Evolutionary conservation across 1,284 basidiomycete genomes (phyloP).

Genomic region (Cutaneotrichosporon dermatis): DNA sequence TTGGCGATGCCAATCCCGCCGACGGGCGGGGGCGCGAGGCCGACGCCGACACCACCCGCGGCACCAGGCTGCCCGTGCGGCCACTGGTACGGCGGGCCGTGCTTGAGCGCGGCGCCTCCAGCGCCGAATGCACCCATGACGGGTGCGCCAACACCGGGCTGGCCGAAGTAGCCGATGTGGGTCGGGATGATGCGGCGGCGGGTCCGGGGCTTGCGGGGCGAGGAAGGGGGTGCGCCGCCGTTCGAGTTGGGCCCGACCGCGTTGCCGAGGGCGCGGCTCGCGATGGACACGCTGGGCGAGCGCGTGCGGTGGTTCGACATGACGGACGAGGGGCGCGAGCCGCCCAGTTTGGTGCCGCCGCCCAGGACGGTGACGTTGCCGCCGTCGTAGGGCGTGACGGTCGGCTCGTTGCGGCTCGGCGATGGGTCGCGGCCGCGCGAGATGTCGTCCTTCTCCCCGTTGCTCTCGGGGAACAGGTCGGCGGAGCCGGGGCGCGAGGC

Average conservation of each 20-base stretch:
- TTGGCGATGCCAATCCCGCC: background rate
- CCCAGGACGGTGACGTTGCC: constrained; percentile 51
- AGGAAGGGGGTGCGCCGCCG: constrained; percentile 8
- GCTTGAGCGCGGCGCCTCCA: background rate
- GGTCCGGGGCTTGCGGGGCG: constrained; percentile 34
- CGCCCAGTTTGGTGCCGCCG: constrained; percentile 49
- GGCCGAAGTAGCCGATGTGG: constrained; percentile 41
- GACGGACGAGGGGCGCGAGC: constrained; percentile 36
- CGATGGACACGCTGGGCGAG: constrained; percentile 42
- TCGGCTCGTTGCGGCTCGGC: constrained; percentile 27
- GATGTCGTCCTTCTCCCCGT: constrained; percentile 11
- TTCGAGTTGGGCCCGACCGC: constrained; percentile 35
- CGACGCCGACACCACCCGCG: constrained; percentile 27
- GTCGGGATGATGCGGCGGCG: constrained; percentile 46
- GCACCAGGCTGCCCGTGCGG: constrained; percentile 14
- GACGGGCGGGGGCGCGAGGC: constrained; percentile 27
- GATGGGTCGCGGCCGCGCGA: constrained; percentile 19
- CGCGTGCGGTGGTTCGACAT: constrained; percentile 30
- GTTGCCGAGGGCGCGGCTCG: constrained; percentile 38
- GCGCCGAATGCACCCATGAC: constrained; percentile 35
- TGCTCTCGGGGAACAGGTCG: constrained; percentile 29
- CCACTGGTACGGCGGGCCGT: constrained; percentile 1
- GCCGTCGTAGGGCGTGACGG: constrained; percentile 49
- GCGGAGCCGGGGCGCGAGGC: constrained; percentile 38
- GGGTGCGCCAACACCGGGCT: constrained; percentile 42